A percentile compares a stretch with the other conserved stretches of the same genome.
phyloP scores from a whole-genome alignment of 352 stramenopile genomes.

The Pythium sukuiense region DNA sequence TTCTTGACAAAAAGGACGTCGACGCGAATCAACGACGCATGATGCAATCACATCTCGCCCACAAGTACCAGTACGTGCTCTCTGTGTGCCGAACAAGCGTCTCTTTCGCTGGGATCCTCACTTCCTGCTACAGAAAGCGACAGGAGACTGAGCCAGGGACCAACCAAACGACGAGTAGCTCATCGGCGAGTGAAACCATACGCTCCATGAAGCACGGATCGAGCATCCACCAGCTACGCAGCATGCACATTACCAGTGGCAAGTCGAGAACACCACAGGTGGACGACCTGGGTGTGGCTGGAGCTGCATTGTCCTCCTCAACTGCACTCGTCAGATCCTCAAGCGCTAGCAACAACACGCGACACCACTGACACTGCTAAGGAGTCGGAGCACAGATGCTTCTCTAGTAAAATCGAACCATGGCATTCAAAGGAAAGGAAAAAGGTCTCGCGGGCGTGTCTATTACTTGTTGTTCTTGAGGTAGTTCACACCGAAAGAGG shows the following conservation, averaged over 20 bases:
- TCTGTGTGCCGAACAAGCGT: background rate
- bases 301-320: slow-evolving; percentile 32
- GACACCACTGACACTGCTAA: slow-evolving; percentile 27
- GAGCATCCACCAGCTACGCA: slow-evolving; percentile 46
- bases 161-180: slow-evolving; percentile 8
- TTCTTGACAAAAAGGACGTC: slow-evolving; percentile 76
- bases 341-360: slow-evolving; percentile 27
- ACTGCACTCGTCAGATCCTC: slow-evolving; percentile 34
- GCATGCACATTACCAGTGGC: slow-evolving; percentile 31
- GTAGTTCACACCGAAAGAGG: slow-evolving; percentile 35
- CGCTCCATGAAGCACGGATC: slow-evolving; percentile 47
- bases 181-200: slow-evolving; percentile 32
- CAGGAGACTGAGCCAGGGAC: slow-evolving; percentile 33
- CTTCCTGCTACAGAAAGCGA: slow-evolving; percentile 26
- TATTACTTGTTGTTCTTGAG: slow-evolving; percentile 52
- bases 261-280: slow-evolving; percentile 26
- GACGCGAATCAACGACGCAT: slow-evolving; percentile 69
- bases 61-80: slow-evolving; percentile 58
- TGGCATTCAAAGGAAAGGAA: slow-evolving; percentile 7
- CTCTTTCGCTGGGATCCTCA: background rate
- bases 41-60: slow-evolving; percentile 78
- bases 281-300: slow-evolving; percentile 38
- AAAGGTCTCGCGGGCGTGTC: background rate
- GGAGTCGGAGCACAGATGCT: background rate
- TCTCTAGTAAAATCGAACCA: too few relatives aligned